Conservation (phyloP, 2,329 filamentous ascomycete genomes). For the Dactylellina drechsleri region DNA sequence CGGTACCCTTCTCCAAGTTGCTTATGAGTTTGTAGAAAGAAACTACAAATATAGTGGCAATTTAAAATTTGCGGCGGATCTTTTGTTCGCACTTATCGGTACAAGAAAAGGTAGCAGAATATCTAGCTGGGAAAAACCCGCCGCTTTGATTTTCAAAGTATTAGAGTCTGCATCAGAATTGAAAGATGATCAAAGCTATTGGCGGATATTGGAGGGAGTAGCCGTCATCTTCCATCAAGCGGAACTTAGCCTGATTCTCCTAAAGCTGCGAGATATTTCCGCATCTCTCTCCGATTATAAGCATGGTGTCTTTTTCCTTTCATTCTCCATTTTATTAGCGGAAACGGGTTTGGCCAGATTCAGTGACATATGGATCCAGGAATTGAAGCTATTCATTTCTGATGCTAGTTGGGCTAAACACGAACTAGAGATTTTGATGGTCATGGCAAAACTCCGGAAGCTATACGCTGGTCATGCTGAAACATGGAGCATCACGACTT, state of each 20-base stretch:
- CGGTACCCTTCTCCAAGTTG: slow-evolving; percentile 71
- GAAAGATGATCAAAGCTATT: slow-evolving; percentile 31
- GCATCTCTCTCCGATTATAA: slow-evolving; percentile 69
- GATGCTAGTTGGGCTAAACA: slow-evolving; percentile 18
- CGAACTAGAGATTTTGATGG: slow-evolving; percentile 42
- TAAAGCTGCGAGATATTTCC: slow-evolving; percentile 73
- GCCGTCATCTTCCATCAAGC: slow-evolving; percentile 65
- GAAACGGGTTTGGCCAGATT: slow-evolving; percentile 79
- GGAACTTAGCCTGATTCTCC: slow-evolving; percentile 80
- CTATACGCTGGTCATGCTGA: slow-evolving; percentile 28
- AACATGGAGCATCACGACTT: slow-evolving; percentile 22
- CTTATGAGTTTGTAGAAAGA: slow-evolving; percentile 65
- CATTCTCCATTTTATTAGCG: slow-evolving; percentile 84
- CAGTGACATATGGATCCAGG: slow-evolving; percentile 61
- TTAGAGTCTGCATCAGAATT: slow-evolving; percentile 63
- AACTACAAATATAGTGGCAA: slow-evolving; percentile 59
- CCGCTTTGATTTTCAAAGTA: slow-evolving; percentile 68
- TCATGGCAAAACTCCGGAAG: slow-evolving; percentile 20
- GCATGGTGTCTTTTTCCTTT: slow-evolving; percentile 69
- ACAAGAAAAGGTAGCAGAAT: slow-evolving; percentile 85
- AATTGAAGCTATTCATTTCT: slow-evolving; percentile 25
- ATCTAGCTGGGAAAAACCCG: slow-evolving; percentile 74
- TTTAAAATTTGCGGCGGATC: slow-evolving; percentile 66
- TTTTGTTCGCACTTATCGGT: slow-evolving; percentile 76
- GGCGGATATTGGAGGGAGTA: slow-evolving; percentile 24